Conservation (phyloP, 257 asterid species). For the Solanum etuberosum region DNA sequence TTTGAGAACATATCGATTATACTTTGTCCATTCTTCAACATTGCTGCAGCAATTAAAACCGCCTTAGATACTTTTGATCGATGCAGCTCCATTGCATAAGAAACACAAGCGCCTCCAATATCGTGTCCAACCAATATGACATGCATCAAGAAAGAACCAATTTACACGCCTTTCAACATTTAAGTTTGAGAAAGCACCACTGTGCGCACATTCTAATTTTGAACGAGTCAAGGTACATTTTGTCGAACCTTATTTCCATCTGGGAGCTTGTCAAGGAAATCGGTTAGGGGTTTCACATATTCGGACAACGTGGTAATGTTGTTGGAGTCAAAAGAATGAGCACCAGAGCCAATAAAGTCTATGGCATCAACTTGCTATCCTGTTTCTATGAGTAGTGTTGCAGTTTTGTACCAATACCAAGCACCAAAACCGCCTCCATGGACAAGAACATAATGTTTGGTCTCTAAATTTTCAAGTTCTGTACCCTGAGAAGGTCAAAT, state of each 20-base stretch:
- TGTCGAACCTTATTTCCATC: constrained; percentile 19
- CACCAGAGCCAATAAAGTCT: constrained; percentile 41
- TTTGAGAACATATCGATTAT: constrained; percentile 36
- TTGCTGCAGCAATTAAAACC: constrained; percentile 42
- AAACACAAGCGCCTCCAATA: constrained; percentile 42
- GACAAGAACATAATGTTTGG: constrained; percentile 41
- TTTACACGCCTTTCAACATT: background rate
- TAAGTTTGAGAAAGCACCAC: background rate
- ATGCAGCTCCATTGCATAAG: constrained; percentile 43
- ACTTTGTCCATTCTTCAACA: constrained; percentile 30
- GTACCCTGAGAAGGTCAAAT: background rate
- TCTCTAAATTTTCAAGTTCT: constrained; percentile 6
- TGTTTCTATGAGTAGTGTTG: constrained; percentile 37
- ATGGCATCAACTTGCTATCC: constrained; percentile 34
- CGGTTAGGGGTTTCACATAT: constrained; percentile 35
- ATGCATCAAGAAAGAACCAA: constrained; percentile 2
- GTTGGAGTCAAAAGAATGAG: constrained; percentile 34
- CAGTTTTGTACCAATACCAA: constrained; percentile 53
- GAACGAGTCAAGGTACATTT: background rate
- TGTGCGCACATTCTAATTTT: background rate
- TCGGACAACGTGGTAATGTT: constrained; percentile 21
- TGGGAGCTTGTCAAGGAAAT: constrained; percentile 30
- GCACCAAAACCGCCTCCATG: constrained; percentile 59
- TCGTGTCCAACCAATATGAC: constrained; percentile 55
- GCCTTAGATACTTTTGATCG: constrained; percentile 30